A percentile compares a stretch with the other conserved stretches of the same genome.
Conservation (phyloP, 495 filamentous ascomycete genomes). For the Daldinia bambusicola region DNA sequence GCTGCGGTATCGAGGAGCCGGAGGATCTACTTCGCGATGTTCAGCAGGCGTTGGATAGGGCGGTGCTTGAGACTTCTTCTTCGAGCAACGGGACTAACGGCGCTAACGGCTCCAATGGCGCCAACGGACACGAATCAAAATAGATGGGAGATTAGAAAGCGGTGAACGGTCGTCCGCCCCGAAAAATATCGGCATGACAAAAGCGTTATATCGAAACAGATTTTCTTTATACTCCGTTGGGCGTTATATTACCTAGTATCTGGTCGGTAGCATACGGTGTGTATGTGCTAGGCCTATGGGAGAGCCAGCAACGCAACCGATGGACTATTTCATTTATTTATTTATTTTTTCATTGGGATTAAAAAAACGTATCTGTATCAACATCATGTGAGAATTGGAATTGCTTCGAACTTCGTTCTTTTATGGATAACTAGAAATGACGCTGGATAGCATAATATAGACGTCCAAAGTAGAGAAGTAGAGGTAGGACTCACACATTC, state of each 20-base stretch:
- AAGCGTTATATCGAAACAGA: not conserved
- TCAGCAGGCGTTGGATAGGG: conserved; percentile 82
- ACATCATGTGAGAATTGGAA: not conserved
- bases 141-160: conserved; percentile 10
- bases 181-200: not conserved
- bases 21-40: conserved; percentile 86
- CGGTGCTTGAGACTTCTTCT: conserved; percentile 62
- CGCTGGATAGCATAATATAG: not conserved
- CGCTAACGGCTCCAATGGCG: conserved; percentile 30
- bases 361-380: not conserved
- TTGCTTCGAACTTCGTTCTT: not conserved
- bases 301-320: not conserved
- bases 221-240: not conserved
- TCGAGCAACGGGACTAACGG: conserved; percentile 51
- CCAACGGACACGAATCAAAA: conserved; percentile 21
- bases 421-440: not conserved
- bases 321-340: not conserved
- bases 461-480: not conserved
- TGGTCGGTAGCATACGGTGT: not conserved
- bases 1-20: conserved; percentile 92
- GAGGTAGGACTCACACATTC: not conserved
- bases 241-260: not conserved
- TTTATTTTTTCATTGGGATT: not conserved
- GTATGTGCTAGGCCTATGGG: not conserved
- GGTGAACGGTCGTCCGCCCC: not conserved